Percentiles rank a stretch among this genome's conserved stretches.
phyloP scores from a whole-genome alignment of 208 protist genomes.

The Leptomonas pyrrhocoris region DNA sequence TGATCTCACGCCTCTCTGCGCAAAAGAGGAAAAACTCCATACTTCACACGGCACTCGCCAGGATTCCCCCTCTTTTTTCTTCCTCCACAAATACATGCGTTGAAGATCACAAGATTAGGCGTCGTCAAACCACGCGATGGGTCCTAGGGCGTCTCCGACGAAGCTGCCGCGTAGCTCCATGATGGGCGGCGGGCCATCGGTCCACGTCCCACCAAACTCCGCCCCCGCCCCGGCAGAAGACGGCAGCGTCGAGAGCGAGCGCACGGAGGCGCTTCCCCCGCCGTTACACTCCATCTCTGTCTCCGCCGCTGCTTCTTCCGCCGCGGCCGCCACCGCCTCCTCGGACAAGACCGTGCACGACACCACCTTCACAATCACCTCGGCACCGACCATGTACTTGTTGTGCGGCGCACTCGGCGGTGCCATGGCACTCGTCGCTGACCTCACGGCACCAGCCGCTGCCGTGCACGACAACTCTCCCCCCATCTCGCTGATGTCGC shows the following conservation, averaged over 20 bases:
- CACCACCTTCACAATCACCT: conserved; percentile 70
- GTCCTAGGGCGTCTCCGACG: conserved; percentile 72
- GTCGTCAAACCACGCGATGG: conserved; percentile 72
- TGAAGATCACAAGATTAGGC: not conserved
- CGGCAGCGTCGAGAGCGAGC: conserved; percentile 1
- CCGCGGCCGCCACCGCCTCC: conserved; percentile 12
- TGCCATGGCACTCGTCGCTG: not conserved
- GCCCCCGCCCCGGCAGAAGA: not conserved
- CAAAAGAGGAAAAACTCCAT: too few relatives aligned
- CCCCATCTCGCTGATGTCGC: not conserved
- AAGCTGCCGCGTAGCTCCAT: conserved; percentile 82
- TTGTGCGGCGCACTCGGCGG: conserved; percentile 36
- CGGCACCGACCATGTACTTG: conserved; percentile 64
- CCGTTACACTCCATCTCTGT: conserved; percentile 1
- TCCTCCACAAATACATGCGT: not conserved
- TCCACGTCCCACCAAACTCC: not conserved
- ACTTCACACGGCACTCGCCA: too few relatives aligned
- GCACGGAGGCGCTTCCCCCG: conserved; percentile 11
- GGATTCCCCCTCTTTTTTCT: conserved; percentile 5
- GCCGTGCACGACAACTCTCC: not conserved
- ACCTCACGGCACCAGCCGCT: not conserved
- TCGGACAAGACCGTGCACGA: conserved; percentile 47
- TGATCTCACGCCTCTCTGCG: too few relatives aligned
- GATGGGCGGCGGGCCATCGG: conserved; percentile 11
- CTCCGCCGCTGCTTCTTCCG: conserved; percentile 6